These are phyloP conservation scores for Shiraia sp. DNA, from an alignment of 2,329 filamentous ascomycete species.

Conservation along the genomic window DNA sequence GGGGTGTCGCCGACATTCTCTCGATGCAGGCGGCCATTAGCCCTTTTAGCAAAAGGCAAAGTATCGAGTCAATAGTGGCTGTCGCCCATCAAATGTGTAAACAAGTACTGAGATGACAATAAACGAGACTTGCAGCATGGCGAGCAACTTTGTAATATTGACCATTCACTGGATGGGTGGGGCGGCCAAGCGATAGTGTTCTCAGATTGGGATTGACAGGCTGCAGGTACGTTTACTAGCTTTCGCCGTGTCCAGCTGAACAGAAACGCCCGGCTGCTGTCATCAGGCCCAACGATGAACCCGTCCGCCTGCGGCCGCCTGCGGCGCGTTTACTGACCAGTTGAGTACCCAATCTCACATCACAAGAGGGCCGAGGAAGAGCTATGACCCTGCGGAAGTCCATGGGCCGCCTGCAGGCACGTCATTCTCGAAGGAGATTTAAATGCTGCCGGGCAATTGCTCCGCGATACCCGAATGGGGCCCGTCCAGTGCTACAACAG, in stretches of 20 bases:
- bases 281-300: too few species aligned
- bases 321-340: conserved; percentile 20
- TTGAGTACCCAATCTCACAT: conserved; percentile 9
- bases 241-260: conserved; percentile 1
- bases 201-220: conserved; percentile 18
- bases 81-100: conserved; percentile 4
- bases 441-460: conserved; percentile 18
- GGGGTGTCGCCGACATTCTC: conserved; percentile 3
- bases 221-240: conserved; percentile 15
- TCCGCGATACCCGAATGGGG: conserved; percentile 20
- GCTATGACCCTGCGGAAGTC: conserved; percentile 15
- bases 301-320: too few species aligned
- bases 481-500: conserved; percentile 13
- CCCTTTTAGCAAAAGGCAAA: conserved; percentile 9
- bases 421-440: conserved; percentile 36
- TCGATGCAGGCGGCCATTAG: conserved; percentile 7
- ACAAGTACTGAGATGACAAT: neutral
- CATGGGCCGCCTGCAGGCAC: conserved; percentile 28
- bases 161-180: neutral
- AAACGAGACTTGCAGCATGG: neutral
- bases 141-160: neutral
- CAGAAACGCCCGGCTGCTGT: conserved; percentile 19
- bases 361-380: conserved; percentile 6
- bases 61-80: conserved; percentile 25
- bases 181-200: conserved; percentile 11